phyloP scores from a whole-genome alignment of 805 yeast species.

The Candida quercuum region DNA sequence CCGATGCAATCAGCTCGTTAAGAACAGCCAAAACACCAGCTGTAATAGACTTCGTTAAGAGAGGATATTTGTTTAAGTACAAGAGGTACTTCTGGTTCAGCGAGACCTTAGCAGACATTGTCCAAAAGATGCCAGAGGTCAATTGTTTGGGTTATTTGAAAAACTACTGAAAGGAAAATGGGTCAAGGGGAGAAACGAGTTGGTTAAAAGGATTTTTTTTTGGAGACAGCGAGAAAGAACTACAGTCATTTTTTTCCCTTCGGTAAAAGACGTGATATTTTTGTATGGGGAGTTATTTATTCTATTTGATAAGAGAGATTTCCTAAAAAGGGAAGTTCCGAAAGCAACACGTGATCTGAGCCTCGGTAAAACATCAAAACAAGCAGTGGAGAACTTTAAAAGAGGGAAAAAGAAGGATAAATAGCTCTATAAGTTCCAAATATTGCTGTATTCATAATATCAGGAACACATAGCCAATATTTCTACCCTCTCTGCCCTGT shows the following conservation, averaged over 20 bases:
- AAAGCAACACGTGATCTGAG: neutral
- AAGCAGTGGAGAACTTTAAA: too few relatives aligned
- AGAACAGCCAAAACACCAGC: slow-evolving; percentile 49
- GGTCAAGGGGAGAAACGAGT: neutral
- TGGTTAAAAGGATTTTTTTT: neutral
- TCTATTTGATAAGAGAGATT: neutral
- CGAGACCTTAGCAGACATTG: slow-evolving; percentile 7
- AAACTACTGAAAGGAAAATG: neutral
- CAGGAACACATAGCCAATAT: too few relatives aligned
- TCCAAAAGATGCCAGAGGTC: too few relatives aligned
- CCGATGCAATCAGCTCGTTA: slow-evolving; percentile 53
- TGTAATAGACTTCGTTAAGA: slow-evolving; percentile 54
- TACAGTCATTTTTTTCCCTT: too few relatives aligned
- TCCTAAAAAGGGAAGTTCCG: neutral
- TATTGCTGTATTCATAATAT: too few relatives aligned
- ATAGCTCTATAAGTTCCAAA: too few relatives aligned
- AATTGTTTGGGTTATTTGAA: neutral
- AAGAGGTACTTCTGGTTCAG: slow-evolving; percentile 28
- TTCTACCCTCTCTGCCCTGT: too few relatives aligned
- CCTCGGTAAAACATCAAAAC: too few relatives aligned
- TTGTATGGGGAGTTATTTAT: too few relatives aligned
- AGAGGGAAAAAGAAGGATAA: too few relatives aligned
- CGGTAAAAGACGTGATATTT: slow-evolving; percentile 1
- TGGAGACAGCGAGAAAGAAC: neutral
- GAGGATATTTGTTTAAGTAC: slow-evolving; percentile 42